Conservation (phyloP, 2,329 filamentous ascomycete species). For the Tolypocladium amazonense region DNA sequence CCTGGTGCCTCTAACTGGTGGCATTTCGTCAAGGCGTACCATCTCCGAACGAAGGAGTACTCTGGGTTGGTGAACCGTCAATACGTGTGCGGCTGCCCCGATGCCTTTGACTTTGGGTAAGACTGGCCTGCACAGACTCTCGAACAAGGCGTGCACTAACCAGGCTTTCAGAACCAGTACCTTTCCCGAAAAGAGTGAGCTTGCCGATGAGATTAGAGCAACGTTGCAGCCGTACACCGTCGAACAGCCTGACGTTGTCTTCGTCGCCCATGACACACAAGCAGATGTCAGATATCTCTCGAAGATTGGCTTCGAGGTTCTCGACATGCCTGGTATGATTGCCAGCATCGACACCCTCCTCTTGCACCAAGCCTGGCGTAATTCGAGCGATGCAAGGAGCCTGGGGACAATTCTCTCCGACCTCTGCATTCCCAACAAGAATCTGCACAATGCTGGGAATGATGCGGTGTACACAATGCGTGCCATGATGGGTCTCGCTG, state of each 20-base stretch:
- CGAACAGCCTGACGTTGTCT: slow-evolving; percentile 44
- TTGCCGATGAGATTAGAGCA: slow-evolving; percentile 21
- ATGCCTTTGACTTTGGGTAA: slow-evolving; percentile 66
- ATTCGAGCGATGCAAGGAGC: slow-evolving; percentile 39
- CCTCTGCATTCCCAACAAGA: slow-evolving; percentile 49
- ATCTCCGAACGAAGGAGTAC: slow-evolving; percentile 68
- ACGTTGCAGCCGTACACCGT: slow-evolving; percentile 23
- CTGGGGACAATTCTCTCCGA: slow-evolving; percentile 52
- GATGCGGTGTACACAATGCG: slow-evolving; percentile 74
- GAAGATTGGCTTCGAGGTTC: slow-evolving; percentile 51
- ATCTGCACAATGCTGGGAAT: slow-evolving; percentile 82
- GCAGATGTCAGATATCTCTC: slow-evolving; percentile 60
- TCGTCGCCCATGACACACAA: slow-evolving; percentile 67
- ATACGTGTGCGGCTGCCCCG: slow-evolving; percentile 64
- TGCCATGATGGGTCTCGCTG: slow-evolving; percentile 47
- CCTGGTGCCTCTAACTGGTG: slow-evolving; percentile 56
- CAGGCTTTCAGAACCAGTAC: slow-evolving; percentile 25
- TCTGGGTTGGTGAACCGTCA: slow-evolving; percentile 52
- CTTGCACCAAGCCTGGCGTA: slow-evolving; percentile 55
- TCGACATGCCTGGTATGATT: slow-evolving; percentile 38
- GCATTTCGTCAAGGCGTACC: slow-evolving; percentile 53
- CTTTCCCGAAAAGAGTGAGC: slow-evolving; percentile 23
- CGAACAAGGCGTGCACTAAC: slow-evolving; percentile 4
- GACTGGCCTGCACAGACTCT: slow-evolving; percentile 9
- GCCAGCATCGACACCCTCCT: slow-evolving; percentile 63